Evolutionary conservation across 2,329 filamentous ascomycete genomes (phyloP).

Genomic region (Rhytidhysteron rufulum): DNA sequence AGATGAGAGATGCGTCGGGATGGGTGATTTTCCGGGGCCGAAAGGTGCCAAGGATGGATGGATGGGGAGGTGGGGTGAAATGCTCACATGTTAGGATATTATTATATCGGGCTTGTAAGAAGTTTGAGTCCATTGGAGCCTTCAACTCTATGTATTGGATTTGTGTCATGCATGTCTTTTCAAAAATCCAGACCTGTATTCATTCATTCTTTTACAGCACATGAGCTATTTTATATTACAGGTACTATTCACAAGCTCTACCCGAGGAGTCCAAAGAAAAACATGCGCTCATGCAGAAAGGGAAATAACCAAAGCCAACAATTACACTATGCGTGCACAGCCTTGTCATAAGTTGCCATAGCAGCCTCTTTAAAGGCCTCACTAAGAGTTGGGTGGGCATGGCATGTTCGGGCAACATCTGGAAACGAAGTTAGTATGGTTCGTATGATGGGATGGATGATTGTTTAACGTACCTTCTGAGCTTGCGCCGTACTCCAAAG

Average conservation of each 20-base stretch:
- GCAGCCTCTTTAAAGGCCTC: constrained; percentile 99
- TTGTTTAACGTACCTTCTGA: constrained; percentile 71
- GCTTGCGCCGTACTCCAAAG: constrained; percentile 92
- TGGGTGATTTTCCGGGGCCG: background rate
- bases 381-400: constrained; percentile 91
- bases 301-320: constrained; percentile 19
- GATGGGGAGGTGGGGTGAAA: too few species aligned
- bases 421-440: constrained; percentile 11
- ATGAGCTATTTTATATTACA: constrained; percentile 31
- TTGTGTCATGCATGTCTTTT: constrained; percentile 3
- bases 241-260: constrained; percentile 39
- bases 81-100: too few species aligned
- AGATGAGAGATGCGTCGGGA: background rate
- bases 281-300: constrained; percentile 33
- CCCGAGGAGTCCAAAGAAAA: constrained; percentile 25
- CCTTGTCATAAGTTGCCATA: constrained; percentile 93
- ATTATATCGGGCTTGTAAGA: too few species aligned
- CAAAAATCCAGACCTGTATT: constrained; percentile 12
- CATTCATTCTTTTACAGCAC: constrained; percentile 20
- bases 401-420: constrained; percentile 68
- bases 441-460: background rate
- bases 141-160: too few species aligned
- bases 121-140: too few species aligned
- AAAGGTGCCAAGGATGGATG: too few species aligned
- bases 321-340: constrained; percentile 76